These are phyloP conservation scores for Sedum album DNA, from an alignment of 164 flowering plant species.

Conservation along the genomic window DNA sequence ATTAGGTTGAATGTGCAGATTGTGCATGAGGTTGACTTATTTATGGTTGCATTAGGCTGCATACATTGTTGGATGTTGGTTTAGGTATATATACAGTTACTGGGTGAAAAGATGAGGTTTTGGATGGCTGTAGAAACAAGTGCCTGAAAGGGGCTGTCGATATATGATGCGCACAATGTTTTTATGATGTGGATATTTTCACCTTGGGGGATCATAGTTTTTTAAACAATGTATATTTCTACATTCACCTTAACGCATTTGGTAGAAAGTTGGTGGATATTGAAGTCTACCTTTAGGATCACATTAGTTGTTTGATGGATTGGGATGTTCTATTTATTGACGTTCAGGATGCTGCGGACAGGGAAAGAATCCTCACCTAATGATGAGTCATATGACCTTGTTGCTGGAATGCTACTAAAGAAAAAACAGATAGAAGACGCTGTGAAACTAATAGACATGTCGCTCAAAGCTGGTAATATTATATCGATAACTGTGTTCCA, in stretches of 20 bases:
- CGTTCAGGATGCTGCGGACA: slow-evolving; percentile 75
- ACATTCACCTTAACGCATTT: neutral
- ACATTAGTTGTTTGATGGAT: slow-evolving; percentile 13
- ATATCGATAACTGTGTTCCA: slow-evolving; percentile 49
- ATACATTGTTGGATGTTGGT: neutral
- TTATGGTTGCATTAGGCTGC: neutral
- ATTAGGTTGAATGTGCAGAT: neutral
- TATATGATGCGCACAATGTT: too few species aligned
- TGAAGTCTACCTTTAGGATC: neutral
- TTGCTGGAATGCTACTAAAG: slow-evolving; percentile 50
- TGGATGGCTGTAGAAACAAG: neutral
- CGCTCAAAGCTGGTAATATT: slow-evolving; percentile 60
- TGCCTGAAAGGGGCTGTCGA: neutral
- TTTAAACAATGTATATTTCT: neutral
- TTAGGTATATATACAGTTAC: neutral
- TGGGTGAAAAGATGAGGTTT: neutral
- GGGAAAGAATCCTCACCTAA: slow-evolving; percentile 72
- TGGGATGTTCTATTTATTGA: slow-evolving; percentile 16
- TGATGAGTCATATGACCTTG: slow-evolving; percentile 69
- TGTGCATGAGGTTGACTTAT: neutral
- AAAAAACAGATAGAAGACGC: slow-evolving; percentile 57
- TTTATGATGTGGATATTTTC: too few species aligned
- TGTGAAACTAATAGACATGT: slow-evolving; percentile 60
- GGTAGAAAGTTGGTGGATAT: neutral
- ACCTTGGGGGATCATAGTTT: too few species aligned